Conservation (phyloP, 108 stramenopile genomes). For the Nannochloropsis gaditana region DNA sequence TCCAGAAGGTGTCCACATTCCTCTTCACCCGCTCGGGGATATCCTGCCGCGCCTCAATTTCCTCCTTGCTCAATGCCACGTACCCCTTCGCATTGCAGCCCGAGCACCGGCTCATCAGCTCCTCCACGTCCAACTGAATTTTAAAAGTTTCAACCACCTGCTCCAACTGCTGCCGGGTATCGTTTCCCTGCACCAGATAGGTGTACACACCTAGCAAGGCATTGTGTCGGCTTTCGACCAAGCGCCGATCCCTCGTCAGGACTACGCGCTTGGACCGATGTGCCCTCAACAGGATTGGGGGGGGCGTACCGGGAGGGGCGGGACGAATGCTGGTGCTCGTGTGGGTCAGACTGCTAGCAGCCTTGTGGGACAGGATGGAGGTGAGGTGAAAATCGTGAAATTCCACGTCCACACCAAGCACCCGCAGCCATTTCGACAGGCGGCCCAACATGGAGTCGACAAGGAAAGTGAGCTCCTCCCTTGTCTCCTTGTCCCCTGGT, state of each 20-base stretch:
- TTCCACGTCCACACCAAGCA: not conserved
- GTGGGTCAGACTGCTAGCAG: not conserved
- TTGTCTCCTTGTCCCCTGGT: not conserved
- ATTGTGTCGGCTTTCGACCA: slow-evolving; percentile 15
- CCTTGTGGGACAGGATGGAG: not conserved
- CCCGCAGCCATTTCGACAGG: slow-evolving; percentile 5
- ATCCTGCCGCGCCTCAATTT: not conserved
- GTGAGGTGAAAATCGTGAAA: not conserved
- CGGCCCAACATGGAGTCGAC: slow-evolving; percentile 10
- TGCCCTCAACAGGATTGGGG: not conserved
- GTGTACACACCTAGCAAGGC: not conserved
- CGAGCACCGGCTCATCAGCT: slow-evolving; percentile 16
- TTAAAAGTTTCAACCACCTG: not conserved
- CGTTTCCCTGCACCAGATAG: not conserved
- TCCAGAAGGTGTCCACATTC: not conserved
- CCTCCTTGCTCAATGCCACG: not conserved
- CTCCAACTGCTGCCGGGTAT: slow-evolving; percentile 20
- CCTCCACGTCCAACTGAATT: not conserved
- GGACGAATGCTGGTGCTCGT: not conserved
- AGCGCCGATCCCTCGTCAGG: not conserved
- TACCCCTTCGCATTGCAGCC: not conserved
- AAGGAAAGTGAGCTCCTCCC: not conserved
- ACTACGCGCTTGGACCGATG: not conserved
- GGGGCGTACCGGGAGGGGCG: not conserved
- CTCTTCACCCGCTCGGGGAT: not conserved